Base-by-base conservation (phyloP, 2,329 filamentous ascomycete genomes). In the Lachnellula cervina region DNA sequence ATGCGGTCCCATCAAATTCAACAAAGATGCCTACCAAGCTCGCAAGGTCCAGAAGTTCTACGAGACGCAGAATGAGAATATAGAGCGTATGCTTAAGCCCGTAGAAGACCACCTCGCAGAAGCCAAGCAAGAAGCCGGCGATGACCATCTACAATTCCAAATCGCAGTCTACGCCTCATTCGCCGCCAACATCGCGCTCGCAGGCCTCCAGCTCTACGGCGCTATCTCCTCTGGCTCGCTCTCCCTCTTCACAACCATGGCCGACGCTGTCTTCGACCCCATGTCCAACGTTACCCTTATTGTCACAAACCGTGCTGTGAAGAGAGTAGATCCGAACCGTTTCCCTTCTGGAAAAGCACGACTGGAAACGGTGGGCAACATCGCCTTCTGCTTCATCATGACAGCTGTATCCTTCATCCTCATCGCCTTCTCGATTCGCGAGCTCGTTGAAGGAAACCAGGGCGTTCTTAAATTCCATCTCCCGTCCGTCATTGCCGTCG, bases 371-470 rank as follows among this genome's bases (percentile, higher is more conserved):
- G 89, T 92, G 0, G 94, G 94, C 51, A 99, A 97, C 68, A 97
- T 97, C 62, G 84, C 88, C 57, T 99, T 99, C 73, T 96, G 91
- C 73, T 96, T 96, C 72, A 78, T 99, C 65, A 97, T 99, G 94
- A 91, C 86, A 19, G 78, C 90, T 9, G 93, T 97, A 7, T 96
- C 91, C 0, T 79, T 95, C 62, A 90, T 97, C 68, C 84, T 99
- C 54, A 94, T 99, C 65, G 90, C 93, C 21, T 90, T 97, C 70
- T 91, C 92, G 0, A 79, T 83, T 28, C 81, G 84, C 54, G 86
- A 95, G 55, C 77, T 97, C 2, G 78, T 75, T 1, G 73, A 77
- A 45, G 77, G 76, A 1, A 72, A 72, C 4, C 73, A 74, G 19
- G 64, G 66, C 1, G 73, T 76, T 0, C 73, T 87, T 64, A 67